Evolutionary conservation across 2,329 filamentous ascomycete genomes (phyloP), one percentile per base, ranked within the genome.

Genomic region (Cytospora mali): DNA sequence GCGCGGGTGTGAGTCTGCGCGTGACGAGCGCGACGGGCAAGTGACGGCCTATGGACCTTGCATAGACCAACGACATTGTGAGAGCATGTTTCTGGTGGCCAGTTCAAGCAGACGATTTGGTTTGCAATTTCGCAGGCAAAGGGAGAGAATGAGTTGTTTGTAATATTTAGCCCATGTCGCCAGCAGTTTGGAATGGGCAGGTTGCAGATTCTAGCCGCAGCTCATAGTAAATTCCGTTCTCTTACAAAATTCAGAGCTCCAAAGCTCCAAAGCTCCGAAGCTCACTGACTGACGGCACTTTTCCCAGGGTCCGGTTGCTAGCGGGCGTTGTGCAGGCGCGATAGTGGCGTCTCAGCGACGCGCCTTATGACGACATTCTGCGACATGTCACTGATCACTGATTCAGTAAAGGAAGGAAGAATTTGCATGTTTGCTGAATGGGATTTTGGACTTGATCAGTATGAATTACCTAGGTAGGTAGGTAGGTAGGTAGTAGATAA

Each of bases 21-120:
- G 57, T 49, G 48, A 57, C 42, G 53, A 68, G 64, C 66, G 67
- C 31, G 27, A 62, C 55, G 56, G 67, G 63, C 59, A 72, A 60
- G 50, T 65, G 65, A 46, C 68, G 69, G 67, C 70, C 70, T 65
- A 72, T 70, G 23, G 68, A 63, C 68, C 70, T 71, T 56, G 67
- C 69, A 58, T 69, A 67, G 49, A 69, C 64, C 56, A 70, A 58
- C 52, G 69, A 57, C 72, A 74, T 74, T 55, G 62, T 66, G 58
- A 55, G 67, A 55, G 67, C 68, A 72, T 72, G 28, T 49, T 60
- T 62, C 62, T 55, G 67, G 35, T 64, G 29, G 58, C 39, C 53
- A 23, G 51, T 18, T 48, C 55, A 64, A 64, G 58, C 64, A 51
- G 11, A 23, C 39, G 49, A 57, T 54, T 61, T 31, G 9, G n/a